Percentiles rank a stretch among this genome's conserved stretches.
Conservation (phyloP, 139 green algal species). For the Chlorella sp. region DNA sequence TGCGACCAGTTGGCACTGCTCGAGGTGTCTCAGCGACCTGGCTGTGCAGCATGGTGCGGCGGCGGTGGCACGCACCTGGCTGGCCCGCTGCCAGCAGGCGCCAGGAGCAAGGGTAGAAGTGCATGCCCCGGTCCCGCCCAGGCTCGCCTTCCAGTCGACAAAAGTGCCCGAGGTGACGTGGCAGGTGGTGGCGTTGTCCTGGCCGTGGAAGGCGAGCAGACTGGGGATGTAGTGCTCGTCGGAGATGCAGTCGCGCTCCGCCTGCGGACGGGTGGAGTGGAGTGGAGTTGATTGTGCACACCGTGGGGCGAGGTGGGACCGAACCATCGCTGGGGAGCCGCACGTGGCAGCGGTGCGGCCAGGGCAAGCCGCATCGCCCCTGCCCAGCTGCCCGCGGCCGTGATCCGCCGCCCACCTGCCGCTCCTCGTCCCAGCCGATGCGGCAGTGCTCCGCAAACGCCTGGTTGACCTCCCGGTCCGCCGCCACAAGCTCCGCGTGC, state of each 20-base stretch:
- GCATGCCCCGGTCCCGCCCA: too few relatives aligned
- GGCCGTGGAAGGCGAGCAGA: conserved; percentile 25
- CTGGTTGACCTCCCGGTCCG: conserved; percentile 3
- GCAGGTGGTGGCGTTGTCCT: too few relatives aligned
- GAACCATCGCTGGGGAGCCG: background rate
- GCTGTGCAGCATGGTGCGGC: too few relatives aligned
- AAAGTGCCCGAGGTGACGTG: too few relatives aligned
- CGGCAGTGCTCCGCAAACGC: conserved; percentile 19
- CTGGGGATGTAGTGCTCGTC: conserved; percentile 34
- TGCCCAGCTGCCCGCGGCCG: background rate
- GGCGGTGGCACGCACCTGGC: too few relatives aligned
- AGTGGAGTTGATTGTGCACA: background rate
- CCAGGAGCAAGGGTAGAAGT: too few relatives aligned
- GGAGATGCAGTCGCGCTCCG: conserved; percentile 21
- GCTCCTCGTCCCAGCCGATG: conserved; percentile 12
- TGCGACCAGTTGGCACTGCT: too few relatives aligned
- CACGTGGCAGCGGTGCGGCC: background rate
- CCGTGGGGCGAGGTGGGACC: background rate
- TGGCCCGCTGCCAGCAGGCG: too few relatives aligned
- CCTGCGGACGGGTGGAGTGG: background rate
- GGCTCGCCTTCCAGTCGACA: too few relatives aligned
- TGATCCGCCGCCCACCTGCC: background rate
- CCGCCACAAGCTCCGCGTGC: conserved; percentile 28
- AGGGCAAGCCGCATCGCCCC: background rate
- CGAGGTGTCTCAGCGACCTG: too few relatives aligned